Evolutionary conservation across 1,139 yeast species (phyloP), one percentile per base, ranked within the genome.

Genomic region (Sugiyamaella castrensis): DNA sequence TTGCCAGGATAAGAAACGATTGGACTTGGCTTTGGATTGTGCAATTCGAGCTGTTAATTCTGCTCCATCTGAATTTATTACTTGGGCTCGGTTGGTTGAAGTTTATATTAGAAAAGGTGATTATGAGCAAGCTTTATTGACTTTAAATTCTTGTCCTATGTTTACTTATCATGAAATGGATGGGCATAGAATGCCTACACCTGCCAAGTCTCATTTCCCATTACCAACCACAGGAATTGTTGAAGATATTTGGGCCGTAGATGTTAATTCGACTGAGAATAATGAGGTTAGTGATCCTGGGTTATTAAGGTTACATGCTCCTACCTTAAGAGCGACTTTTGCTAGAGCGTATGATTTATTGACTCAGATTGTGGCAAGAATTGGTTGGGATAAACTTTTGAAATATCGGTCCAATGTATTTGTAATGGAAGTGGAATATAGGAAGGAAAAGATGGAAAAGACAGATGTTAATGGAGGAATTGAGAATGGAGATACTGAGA

Each of bases 131-230:
- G 97, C 97, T 0, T 73, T 92, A 52, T 69, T 87, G 46, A 82
- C 96, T 0, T 75, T 92, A 57, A 92, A 92, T 64, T 86, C 96
- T 6, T 84, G 96, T 64, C 98, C 98, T 8, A 87, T 92, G 95
- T 84, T 85, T 62, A 77, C 84, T 1, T 77, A 81, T 55, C 80
- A 80, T 58, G 85, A 83, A 38, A 77, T 79, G 47, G 77, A 73
- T 54, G 52, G 62, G 31, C 70, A 67, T 48, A 57, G 71, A 16
- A 74, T 95, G 69, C 79, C 89, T 5, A 75, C 77, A n/a, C 81
- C 86, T 37, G 82, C 85, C 39, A 80, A 81, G 53, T 75, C 85
- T 33, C 84, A 81, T 51, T 77, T 86, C 60, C 95, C 96, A 1
- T 76, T 84, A 36, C 95, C 96, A 1, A 69, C 76, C 3, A 97